phyloP scores from a whole-genome alignment of 345 rosid genomes.

The Citrus hindsii region DNA sequence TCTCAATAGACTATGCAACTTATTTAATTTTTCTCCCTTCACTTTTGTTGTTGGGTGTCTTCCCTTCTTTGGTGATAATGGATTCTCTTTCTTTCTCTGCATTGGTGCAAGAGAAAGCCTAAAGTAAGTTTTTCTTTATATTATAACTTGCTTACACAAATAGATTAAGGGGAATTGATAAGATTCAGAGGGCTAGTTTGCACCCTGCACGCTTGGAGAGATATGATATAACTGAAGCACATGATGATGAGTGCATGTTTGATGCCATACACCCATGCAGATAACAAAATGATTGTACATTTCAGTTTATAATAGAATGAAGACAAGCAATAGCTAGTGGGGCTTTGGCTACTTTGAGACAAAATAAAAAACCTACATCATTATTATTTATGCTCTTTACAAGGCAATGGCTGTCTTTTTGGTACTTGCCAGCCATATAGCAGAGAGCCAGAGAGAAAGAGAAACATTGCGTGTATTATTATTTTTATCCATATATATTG shows the following conservation, averaged over 20 bases:
- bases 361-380: conserved; percentile 9
- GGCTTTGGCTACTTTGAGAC: conserved; percentile 15
- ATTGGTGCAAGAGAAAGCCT: conserved; percentile 51
- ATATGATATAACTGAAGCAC: conserved; percentile 30
- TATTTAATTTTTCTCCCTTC: not conserved
- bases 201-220: conserved; percentile 25
- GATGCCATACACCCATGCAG: conserved; percentile 48
- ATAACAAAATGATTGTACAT: conserved; percentile 36
- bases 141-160: too few relatives aligned
- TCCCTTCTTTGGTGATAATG: conserved; percentile 17
- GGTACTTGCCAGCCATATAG: conserved; percentile 2
- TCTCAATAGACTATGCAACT: not conserved
- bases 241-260: conserved; percentile 52
- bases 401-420: conserved; percentile 14
- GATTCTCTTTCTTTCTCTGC: conserved; percentile 25
- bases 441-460: not conserved
- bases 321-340: conserved; percentile 11
- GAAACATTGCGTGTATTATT: not conserved
- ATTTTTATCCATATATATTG: not conserved
- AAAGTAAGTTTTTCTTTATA: conserved; percentile 9
- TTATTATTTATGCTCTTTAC: conserved; percentile 4
- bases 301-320: not conserved
- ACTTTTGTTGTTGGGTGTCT: conserved; percentile 10
- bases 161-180: not conserved
- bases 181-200: conserved; percentile 2